These are phyloP conservation scores for Fragilaria radians DNA, from an alignment of 108 stramenopile genomes.

Conservation along the genomic window DNA sequence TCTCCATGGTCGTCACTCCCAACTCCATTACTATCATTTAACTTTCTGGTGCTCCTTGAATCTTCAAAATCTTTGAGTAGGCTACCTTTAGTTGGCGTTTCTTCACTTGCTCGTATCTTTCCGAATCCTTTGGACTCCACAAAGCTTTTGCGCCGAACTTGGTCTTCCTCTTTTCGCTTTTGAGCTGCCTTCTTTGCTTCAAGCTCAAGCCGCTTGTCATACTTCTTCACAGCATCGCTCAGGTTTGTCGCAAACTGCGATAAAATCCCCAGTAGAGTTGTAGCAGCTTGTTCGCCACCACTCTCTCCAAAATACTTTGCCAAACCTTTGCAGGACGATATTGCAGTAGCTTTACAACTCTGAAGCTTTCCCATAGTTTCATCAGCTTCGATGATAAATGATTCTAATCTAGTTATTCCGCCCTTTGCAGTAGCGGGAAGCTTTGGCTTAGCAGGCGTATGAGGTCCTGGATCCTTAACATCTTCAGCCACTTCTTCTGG, in stretches of 20 bases:
- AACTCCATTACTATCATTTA: neutral
- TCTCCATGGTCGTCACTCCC: neutral
- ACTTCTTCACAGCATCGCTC: constrained; percentile 51
- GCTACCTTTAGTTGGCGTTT: constrained; percentile 7
- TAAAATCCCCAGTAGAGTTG: constrained; percentile 56
- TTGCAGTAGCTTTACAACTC: constrained; percentile 35
- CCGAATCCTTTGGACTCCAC: constrained; percentile 1
- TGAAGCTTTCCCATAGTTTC: constrained; percentile 34
- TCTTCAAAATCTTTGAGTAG: constrained; percentile 1
- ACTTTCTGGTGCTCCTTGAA: neutral
- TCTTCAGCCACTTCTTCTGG: constrained; percentile 2
- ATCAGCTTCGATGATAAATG: constrained; percentile 48
- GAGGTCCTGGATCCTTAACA: constrained; percentile 1
- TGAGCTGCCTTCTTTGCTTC: constrained; percentile 31
- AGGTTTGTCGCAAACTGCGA: constrained; percentile 58
- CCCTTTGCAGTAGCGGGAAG: constrained; percentile 1
- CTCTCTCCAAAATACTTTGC: constrained; percentile 71
- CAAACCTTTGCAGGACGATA: constrained; percentile 64
- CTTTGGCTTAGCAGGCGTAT: neutral
- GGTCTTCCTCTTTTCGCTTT: constrained; percentile 28
- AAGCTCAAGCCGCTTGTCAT: constrained; percentile 46
- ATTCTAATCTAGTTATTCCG: constrained; percentile 50
- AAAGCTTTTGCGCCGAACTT: constrained; percentile 13
- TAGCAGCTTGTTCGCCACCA: constrained; percentile 54
- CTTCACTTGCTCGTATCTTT: neutral